These are phyloP conservation scores for Suillus clintonianus DNA, from an alignment of 768 basidiomycete species.

Conservation along the genomic window DNA sequence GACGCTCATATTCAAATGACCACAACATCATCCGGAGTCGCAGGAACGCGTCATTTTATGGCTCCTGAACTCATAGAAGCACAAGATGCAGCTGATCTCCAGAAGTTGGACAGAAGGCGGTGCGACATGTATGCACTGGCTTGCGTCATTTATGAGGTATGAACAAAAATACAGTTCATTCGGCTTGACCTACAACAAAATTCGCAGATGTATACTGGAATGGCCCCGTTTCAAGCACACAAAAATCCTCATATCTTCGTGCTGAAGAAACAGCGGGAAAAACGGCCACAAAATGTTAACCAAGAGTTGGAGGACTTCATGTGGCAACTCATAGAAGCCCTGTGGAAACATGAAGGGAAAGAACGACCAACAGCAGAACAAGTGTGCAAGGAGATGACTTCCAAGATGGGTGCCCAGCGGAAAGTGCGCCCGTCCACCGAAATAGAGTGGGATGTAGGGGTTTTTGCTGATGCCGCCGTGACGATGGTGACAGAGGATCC, in stretches of 20 bases:
- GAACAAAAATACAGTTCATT: neutral
- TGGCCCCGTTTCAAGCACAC: neutral
- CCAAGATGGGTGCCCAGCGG: neutral
- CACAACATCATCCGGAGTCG: conserved; percentile 7
- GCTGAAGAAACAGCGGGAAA: neutral
- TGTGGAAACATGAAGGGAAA: neutral
- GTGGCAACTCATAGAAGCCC: conserved; percentile 4
- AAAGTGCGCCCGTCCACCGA: neutral
- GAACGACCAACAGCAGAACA: neutral
- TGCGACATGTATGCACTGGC: conserved; percentile 45
- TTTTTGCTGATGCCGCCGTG: neutral
- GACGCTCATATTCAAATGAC: conserved; percentile 10
- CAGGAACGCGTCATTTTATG: conserved; percentile 23
- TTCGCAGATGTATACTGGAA: conserved; percentile 8
- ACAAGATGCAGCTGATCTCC: neutral
- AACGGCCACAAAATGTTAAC: neutral
- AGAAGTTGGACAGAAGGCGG: conserved; percentile 24
- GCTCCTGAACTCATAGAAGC: conserved; percentile 25
- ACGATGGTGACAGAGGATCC: neutral
- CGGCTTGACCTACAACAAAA: neutral
- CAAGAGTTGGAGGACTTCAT: conserved; percentile 6
- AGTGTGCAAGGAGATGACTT: neutral
- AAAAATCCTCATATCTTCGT: neutral
- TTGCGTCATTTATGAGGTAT: conserved; percentile 42
- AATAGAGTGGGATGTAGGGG: conserved; percentile 1